These are phyloP conservation scores for Myxozyma kluyveri DNA, from an alignment of 805 yeast species.

Conservation along the genomic window DNA sequence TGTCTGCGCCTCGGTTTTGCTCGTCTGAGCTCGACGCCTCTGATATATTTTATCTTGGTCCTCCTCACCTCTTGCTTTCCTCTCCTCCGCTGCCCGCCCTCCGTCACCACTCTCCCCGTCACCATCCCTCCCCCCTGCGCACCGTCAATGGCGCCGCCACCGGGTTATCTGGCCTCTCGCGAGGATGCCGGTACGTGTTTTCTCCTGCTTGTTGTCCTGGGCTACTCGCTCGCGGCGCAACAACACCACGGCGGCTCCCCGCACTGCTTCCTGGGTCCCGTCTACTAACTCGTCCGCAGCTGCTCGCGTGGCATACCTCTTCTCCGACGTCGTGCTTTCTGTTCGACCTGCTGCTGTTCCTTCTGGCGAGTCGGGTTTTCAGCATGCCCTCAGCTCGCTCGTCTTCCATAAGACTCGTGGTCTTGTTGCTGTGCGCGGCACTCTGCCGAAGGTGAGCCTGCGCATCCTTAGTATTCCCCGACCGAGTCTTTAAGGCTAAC, in stretches of 20 bases:
- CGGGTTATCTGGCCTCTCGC: conserved; percentile 21
- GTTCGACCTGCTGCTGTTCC: conserved; percentile 19
- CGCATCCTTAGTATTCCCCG: neutral
- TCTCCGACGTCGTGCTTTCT: conserved; percentile 26
- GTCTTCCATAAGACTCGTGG: conserved; percentile 24
- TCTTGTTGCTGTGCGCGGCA: conserved; percentile 23
- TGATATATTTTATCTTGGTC: neutral
- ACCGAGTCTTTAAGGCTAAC: neutral
- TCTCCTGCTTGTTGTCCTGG: neutral
- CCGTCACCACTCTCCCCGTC: neutral
- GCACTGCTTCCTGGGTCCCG: neutral
- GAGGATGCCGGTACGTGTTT: conserved; percentile 26
- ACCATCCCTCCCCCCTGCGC: neutral
- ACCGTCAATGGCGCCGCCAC: conserved; percentile 21
- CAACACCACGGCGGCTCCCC: too few relatives aligned
- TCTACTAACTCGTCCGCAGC: conserved; percentile 11
- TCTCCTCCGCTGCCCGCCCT: neutral
- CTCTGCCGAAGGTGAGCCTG: conserved; percentile 17
- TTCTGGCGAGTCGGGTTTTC: conserved; percentile 15
- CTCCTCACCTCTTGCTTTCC: neutral
- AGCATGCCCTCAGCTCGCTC: conserved; percentile 20
- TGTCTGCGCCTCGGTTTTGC: neutral
- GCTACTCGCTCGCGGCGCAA: too few relatives aligned
- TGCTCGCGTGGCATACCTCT: conserved; percentile 29
- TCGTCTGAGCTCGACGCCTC: too few relatives aligned